Base-by-base conservation (phyloP, 768 basidiomycete genomes). In the Ramaria sp. region DNA sequence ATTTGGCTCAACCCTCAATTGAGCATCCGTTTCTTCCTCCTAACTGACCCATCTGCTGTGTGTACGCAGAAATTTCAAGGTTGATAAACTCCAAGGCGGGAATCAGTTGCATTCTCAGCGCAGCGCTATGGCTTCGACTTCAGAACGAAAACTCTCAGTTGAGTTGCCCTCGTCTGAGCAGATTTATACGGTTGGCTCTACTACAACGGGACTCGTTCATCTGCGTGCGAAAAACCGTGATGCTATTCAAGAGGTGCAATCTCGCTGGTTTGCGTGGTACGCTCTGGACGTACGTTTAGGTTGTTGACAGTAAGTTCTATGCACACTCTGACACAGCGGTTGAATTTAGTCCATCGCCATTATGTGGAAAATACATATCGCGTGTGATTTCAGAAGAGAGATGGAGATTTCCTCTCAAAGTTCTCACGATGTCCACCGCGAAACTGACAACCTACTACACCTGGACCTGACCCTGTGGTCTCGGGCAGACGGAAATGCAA, bases 121-220 rank as follows among this genome's bases (percentile, higher is more conserved):
- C 3, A 13, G 32, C 9, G 32, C 32, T 3, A 13, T 8, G 7
- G 2, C 32, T 34, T 34, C 32, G 1, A 34, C 32, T 8, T 34
- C 32, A 13, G 32, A 34, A 52, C 42, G 51, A 2, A 41, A 42
- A 5, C 51, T 55, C n/a, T 36, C 42, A 20, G 37, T 55, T 6
- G 53, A 55, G n/a, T 28, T 47, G 1, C 41, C 53, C 16, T n/a
- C 16, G 16, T 43, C 43, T 3, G 30, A 27, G 27, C 53, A 36
- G 20, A 55, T 55, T 10, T 55, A 55, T 34, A 55, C 53, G 13
- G 39, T 27, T 32, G 27, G 42, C 27, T 55, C 53, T 20, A 5
- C 16, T 36, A 43, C 47, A 5, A 9, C 43, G 13, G 53, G 53
- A 15, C 47, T 55, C 8, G 25, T 55, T 18, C 53, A 27, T 18